Evolutionary conservation across 768 basidiomycete genomes (phyloP), one percentile per base, ranked within the genome.

Genomic region (Kockovaella imperatae): DNA sequence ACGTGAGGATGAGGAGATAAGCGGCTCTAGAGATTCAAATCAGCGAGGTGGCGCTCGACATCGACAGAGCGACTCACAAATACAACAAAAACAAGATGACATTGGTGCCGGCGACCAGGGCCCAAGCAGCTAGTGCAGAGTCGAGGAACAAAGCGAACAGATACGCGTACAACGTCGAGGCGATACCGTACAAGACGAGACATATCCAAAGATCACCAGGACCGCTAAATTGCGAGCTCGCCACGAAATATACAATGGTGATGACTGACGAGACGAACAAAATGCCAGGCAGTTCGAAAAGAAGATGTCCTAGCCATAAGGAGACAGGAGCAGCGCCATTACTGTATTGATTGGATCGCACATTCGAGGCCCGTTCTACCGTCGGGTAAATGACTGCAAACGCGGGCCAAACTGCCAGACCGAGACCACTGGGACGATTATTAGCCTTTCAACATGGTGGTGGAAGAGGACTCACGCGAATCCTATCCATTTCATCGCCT

Each of bases 331-430:
- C 45, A 18, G 59, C 59, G 14, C 55, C 56, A 35, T 57, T 60
- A 51, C 55, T 56, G 85, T 29, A 73, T 60, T 87, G 85, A 83
- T 87, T 87, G 2, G 84, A 82, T 63, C 86, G 83, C 0, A 87
- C 83, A 36, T 73, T 69, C 0, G 81, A 79, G 2, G 79, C 76
- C 8, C 83, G 78, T 61, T 87, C 86, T 52, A 76, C 76, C 0
- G 83, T 80, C 3, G 85, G 83, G 65, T 87, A 87, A 13, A 87
- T 67, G 8, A 83, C 77, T 56, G 80, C 86, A 72, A 87, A 87
- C 3, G 85, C 85, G n/a, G 86, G 83, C 60, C 78, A 87, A 1
- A 84, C 80, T 10, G 82, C 75, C 83, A 84, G 18, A 29, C 23
- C 46, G 50, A 43, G 36, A 25, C 36, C 44, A 43, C 45, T 58